Evolutionary conservation across 2,329 filamentous ascomycete genomes (phyloP).

Genomic region (Talaromyces sp.): DNA sequence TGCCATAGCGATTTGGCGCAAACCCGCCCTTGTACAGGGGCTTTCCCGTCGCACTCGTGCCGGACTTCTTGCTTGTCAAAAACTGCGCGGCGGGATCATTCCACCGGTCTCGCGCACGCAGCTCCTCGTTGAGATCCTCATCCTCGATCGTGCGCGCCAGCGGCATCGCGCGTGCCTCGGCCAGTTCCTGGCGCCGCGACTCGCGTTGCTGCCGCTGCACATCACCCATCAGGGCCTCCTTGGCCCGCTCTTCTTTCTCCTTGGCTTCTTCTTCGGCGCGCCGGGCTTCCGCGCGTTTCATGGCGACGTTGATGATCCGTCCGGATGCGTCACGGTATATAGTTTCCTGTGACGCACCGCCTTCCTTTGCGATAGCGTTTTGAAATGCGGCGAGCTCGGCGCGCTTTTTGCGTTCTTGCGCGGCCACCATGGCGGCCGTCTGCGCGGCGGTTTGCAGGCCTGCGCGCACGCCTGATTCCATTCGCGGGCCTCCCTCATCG

Average conservation of each 20-base stretch:
- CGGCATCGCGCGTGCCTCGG: conserved; percentile 76
- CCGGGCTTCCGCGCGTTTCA: conserved; percentile 84
- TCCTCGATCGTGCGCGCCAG: conserved; percentile 81
- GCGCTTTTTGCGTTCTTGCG: conserved; percentile 53
- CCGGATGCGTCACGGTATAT: conserved; percentile 95
- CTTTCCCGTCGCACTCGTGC: conserved; percentile 47
- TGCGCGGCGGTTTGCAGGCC: conserved; percentile 80
- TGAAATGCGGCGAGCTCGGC: conserved; percentile 36
- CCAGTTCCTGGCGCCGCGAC: conserved; percentile 60
- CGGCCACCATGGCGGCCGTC: conserved; percentile 65
- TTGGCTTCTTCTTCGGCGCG: conserved; percentile 68
- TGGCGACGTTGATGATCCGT: conserved; percentile 84
- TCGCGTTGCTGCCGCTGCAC: conserved; percentile 69
- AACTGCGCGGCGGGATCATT: conserved; percentile 90
- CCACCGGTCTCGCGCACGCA: conserved; percentile 75
- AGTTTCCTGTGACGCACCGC: conserved; percentile 60
- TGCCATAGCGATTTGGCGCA: conserved; percentile 88
- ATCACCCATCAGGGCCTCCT: conserved; percentile 73
- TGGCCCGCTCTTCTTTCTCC: conserved; percentile 58
- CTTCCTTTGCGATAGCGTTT: conserved; percentile 17
- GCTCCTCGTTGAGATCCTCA: conserved; percentile 73
- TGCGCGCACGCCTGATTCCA: conserved; percentile 83
- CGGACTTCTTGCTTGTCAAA: conserved; percentile 48
- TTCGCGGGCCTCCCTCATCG: conserved; percentile 46
- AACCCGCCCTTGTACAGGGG: conserved; percentile 74